phyloP scores from a whole-genome alignment of 345 rosid genomes.

The Populus alba region DNA sequence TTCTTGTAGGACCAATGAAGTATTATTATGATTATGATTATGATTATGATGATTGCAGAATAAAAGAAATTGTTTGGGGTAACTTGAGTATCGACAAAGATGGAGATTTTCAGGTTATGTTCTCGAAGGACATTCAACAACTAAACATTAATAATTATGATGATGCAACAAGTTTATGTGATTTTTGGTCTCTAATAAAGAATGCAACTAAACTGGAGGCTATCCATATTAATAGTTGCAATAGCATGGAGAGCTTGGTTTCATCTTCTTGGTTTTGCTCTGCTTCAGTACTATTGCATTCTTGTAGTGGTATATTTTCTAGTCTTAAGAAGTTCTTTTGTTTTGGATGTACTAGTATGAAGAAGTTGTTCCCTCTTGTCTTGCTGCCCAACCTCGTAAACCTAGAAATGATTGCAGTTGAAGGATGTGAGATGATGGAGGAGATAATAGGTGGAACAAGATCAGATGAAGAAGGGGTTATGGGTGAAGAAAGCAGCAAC shows the following conservation, averaged over 20 bases:
- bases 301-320: background rate
- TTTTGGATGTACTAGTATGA: background rate
- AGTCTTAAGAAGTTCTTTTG: fast-evolving
- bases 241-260: background rate
- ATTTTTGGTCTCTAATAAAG: background rate
- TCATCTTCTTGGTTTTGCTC: background rate
- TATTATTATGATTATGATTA: too few relatives aligned
- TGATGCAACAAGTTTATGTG: background rate
- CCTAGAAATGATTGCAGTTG: background rate
- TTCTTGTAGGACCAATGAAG: background rate
- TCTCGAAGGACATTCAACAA: background rate
- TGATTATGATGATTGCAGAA: too few relatives aligned
- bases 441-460: conserved; percentile 15
- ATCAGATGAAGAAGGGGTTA: too few relatives aligned
- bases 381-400: background rate
- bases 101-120: background rate
- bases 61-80: background rate
- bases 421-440: conserved; percentile 4
- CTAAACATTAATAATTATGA: too few relatives aligned
- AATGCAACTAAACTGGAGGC: background rate
- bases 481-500: too few relatives aligned
- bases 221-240: background rate
- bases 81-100: background rate
- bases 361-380: conserved; percentile 3
- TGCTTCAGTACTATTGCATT: too few relatives aligned